These are phyloP conservation scores for Botrytis aclada DNA, from an alignment of 2,329 filamentous ascomycete genomes.

Conservation along the genomic window DNA sequence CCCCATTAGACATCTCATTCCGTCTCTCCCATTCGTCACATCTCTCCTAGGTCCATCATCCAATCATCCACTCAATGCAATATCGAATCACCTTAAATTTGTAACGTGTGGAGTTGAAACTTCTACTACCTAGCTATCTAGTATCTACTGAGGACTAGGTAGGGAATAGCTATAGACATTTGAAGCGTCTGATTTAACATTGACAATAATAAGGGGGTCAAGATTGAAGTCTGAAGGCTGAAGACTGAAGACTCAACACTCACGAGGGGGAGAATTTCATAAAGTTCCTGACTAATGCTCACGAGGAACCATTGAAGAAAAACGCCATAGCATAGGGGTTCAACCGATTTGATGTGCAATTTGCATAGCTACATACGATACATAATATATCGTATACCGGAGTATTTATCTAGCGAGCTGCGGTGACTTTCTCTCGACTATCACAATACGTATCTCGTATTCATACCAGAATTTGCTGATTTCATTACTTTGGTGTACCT, in stretches of 20 bases:
- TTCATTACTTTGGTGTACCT: not conserved
- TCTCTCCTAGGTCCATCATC: not conserved
- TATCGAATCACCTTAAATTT: not conserved
- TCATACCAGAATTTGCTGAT: not conserved
- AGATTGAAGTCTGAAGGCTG: too few relatives aligned
- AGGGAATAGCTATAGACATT: not conserved
- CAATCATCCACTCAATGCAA: not conserved
- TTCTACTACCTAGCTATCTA: not conserved
- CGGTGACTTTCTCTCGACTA: not conserved
- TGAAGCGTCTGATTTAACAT: not conserved
- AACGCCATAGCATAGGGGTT: not conserved
- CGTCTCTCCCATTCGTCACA: not conserved
- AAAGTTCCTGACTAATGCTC: not conserved
- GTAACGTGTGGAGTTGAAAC: not conserved
- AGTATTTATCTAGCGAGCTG: not conserved
- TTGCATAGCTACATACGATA: not conserved
- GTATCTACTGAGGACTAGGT: not conserved
- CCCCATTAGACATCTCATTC: not conserved
- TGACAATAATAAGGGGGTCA: not conserved
- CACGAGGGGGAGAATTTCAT: not conserved
- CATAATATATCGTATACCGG: not conserved
- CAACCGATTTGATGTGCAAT: not conserved
- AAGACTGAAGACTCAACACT: not conserved
- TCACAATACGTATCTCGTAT: not conserved
- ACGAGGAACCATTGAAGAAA: not conserved